Base-by-base conservation (phyloP, 108 stramenopile genomes). In the Chaetoceros muelleri region DNA sequence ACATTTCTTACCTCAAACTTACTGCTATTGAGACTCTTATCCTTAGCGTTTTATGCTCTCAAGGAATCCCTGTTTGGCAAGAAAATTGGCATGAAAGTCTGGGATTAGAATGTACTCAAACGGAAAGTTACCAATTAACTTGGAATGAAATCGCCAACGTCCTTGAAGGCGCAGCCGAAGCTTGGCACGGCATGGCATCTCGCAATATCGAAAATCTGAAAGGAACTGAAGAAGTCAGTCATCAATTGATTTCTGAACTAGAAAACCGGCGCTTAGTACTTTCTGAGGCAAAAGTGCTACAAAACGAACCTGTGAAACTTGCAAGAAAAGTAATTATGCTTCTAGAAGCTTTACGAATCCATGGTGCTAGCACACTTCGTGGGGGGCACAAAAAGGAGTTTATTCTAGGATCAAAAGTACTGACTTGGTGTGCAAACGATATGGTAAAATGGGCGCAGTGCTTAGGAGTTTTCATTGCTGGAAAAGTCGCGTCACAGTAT, bases 391-490 rank as follows among this genome's bases (percentile, higher is more conserved):
- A 60, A 40, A 61, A 73, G 10, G 85, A 85, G 53, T 75, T 74
- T 53, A 81, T 77, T 13, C 71, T 92, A 1, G 85, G 86, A 10
- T 65, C 78, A 7, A 85, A 82, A 51, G 67, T 83, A 16, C 31
- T 79, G 1, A 54, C 51, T 17, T 92, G 86, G 86, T 61, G 84
- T 51, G 28, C 57, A 17, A 80, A 81, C 27, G 79, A 91, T 56
- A 52, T 79, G 17, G 29, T 44, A 19, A 29, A 27, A 16, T 66
- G 74, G 65, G 73, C 58, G 20, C 47, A 46, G 28, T 59, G 66
- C n/a, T 70, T 80, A 21, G 66, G 34, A 40, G 34, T 40, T 5
- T 5, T 40, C 8, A 13, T 40, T 13, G 58, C 55, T 23, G 80
- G 81, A 7, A 67, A 67, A 40, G 34, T 40, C 34, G 13, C 13